Evolutionary conservation across 2,329 filamentous ascomycete species (phyloP), one percentile per base, ranked within the genome.

Genomic region (Cadophora luteo-olivacea): DNA sequence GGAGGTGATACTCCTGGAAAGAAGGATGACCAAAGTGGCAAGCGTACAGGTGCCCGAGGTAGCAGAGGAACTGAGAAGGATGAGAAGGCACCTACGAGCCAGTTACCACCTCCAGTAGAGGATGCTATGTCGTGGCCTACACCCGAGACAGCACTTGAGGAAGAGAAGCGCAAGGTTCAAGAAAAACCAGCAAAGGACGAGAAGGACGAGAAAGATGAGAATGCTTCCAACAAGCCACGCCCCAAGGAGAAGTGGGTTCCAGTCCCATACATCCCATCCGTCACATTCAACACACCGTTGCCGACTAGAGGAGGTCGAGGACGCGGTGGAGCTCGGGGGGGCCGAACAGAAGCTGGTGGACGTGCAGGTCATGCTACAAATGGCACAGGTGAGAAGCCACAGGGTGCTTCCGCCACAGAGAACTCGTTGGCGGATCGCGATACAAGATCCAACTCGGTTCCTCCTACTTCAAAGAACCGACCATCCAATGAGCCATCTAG

Each of bases 61-160:
- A 77, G 70, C 67, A 75, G 73, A 68, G 57, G 45, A 6, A 51
- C 33, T 36, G 77, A 79, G 45, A 78, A 74, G 63, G 78, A 77
- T 67, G 78, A 78, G 64, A 79, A 78, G 67, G 63, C 67, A 55
- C 61, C 72, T 25, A 58, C 69, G n/a, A 77, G 77, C 16, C 76
- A 79, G 57, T 78, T 81, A 52, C 83, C 87, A 41, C 92, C 92
- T 32, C 85, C 92, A 1, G 91, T 93, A 58, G 89, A 87, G 68
- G 94, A 98, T 79, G 86, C 92, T 61, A 83, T 88, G 64, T 89
- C 89, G 24, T 99, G 96, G 96, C 96, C 96, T 19, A 98, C 95
- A 2, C 94, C 94, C 0, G 93, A 97, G 74, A 90, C 85, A 61
- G 91, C 90, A 1, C 88, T 91, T 64, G 89, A 90, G 61, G 93